Evolutionary conservation across 768 basidiomycete species (phyloP).

Genomic region (Cubamyces sp.): DNA sequence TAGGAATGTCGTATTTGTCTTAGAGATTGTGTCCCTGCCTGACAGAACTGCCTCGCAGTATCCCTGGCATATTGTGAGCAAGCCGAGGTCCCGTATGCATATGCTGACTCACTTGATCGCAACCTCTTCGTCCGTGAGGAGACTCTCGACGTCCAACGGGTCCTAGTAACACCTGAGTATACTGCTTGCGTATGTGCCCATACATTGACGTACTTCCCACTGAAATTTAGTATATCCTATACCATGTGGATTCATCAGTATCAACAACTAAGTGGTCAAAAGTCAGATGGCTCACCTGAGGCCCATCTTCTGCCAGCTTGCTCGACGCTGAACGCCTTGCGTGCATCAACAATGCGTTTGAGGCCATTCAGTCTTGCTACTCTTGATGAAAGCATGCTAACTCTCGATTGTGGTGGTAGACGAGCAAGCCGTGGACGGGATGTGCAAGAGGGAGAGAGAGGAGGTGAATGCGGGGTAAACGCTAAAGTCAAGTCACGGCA

Average conservation of each 20-base stretch:
- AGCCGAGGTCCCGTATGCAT: background rate
- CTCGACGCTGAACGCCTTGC: background rate
- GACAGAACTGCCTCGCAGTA: slow-evolving; percentile 78
- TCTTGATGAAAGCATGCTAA: background rate
- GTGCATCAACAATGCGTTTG: background rate
- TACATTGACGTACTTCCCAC: slow-evolving; percentile 33
- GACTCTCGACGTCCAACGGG: slow-evolving; percentile 75
- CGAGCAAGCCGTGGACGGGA: too few species aligned
- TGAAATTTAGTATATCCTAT: slow-evolving; percentile 33
- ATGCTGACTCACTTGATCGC: slow-evolving; percentile 69
- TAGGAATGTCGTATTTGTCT: background rate
- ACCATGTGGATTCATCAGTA: background rate
- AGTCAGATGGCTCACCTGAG: background rate
- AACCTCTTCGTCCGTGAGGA: slow-evolving; percentile 88
- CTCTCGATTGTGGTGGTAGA: background rate
- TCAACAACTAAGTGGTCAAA: background rate
- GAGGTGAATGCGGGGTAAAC: slow-evolving; percentile 12
- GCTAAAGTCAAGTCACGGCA: background rate
- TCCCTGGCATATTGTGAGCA: slow-evolving; percentile 51
- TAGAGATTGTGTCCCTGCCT: slow-evolving; percentile 47
- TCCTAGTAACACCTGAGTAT: slow-evolving; percentile 54
- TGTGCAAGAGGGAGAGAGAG: background rate
- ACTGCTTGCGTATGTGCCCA: background rate
- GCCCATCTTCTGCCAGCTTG: background rate
- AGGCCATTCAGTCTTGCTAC: background rate